Evolutionary conservation across 1,139 yeast genomes (phyloP), one percentile per base, ranked within the genome.

Genomic region (Candida sp.): DNA sequence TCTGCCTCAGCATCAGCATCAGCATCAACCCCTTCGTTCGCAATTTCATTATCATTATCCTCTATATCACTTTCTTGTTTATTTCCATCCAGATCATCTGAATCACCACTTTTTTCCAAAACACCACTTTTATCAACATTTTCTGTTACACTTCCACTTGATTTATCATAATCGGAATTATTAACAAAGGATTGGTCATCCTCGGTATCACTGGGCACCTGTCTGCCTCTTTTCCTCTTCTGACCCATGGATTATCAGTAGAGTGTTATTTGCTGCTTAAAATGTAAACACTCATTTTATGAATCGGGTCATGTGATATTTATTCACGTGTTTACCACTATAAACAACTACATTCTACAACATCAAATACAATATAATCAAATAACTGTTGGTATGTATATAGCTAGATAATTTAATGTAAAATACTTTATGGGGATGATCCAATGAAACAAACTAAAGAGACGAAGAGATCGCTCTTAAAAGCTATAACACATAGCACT

Each of bases 101-200:
- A 7, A 6, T 7, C 11, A 12, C 8, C 35, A 12, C 11, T 34
- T 15, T 15, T 15, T 15, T 15, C 19, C 2, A 15, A 15, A 15
- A 15, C 19, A n/a, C 36, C 22, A 21, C 36, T 34, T 6, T 34
- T 34, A 19, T 15, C 11, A 5, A 34, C 36, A 8, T 7, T 12
- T 7, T 7, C 22, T 5, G 8, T 2, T 15, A 6, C 36, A 34
- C 12, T n/a, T 19, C 12, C 23, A 27, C 19, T 35, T n/a, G 23
- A n/a, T 6, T 22, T 42, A 34, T 42, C 48, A 40, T 63, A 65
- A 47, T 73, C 78, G 48, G 77, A 71, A 47, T 73, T 73, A 49
- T 73, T 73, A 35, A 73, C 56, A 44, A 73, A 73, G 0, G 74
- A 61, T 4, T 53, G 55, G 7, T 61, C 64, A 11, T 56, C 63